Base-by-base conservation (phyloP, 2,329 filamentous ascomycete species). In the Neofusicoccum parvum region DNA sequence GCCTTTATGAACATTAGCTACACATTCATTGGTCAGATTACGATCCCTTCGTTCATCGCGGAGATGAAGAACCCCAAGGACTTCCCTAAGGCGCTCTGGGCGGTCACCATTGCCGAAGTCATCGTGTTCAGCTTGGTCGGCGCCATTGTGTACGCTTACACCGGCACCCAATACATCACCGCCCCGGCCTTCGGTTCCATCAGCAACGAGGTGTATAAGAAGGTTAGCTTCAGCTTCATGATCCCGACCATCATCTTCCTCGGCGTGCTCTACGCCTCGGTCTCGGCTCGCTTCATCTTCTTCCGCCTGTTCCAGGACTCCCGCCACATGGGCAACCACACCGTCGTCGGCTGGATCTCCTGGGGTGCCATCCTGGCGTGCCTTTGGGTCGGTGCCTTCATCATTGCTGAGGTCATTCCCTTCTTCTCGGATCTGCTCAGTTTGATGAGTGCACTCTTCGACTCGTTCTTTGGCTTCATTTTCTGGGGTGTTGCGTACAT, bases 1-100 rank as follows among this genome's bases (percentile, higher is more conserved):
- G 94, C 94, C 0, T 97, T 97, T 79, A 85, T 97, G 76, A 97
- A 97, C 79, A 97, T 97, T 74, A 92, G 89, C 79, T 97, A 97
- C 76, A 97, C 94, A 0, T 97, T 97, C 75, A 97, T 97, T 70
- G 94, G 94, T 0, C 94, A 97, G 76, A 96, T 97, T 72, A 97
- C 94, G 0, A 84, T 97, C 14, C 94, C 94, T 0, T 94, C 91
- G 71, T 97, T 97, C 81, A 97, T 97, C 69, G 93, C 94, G 3
- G 94, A 97, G 78, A 97, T 97, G 94, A 91, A 85, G 74, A 82
- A 88, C 53, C 87, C 85, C 1, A 88, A 86, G 65, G 94, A 97
- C 70, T 97, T 97, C 74, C 92, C 92, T 71, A 97, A 97, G 79
- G 92, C 94, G 2, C 86, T 97, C 1, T 97, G 92, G 87, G 90